Conservation (phyloP, 1,139 yeast species). For the Dujonia santamariae region DNA sequence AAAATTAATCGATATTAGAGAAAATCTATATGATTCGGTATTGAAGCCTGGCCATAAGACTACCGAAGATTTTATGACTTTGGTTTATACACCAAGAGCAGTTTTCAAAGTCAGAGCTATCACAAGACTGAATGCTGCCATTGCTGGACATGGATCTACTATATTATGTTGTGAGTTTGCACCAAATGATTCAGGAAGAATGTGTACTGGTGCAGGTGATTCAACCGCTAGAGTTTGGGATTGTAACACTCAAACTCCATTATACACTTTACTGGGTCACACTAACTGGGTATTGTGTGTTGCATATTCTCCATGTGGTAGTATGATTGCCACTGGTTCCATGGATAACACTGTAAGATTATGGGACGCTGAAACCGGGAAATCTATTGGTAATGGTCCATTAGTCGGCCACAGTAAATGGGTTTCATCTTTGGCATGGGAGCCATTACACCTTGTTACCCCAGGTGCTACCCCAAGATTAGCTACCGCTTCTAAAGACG, state of each 20-base stretch:
- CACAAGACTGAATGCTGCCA: slow-evolving; percentile 87
- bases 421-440: slow-evolving; percentile 91
- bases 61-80: slow-evolving; percentile 89
- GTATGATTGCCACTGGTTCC: slow-evolving; percentile 89
- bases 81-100: slow-evolving; percentile 92
- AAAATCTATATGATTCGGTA: slow-evolving; percentile 72
- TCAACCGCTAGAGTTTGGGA: slow-evolving; percentile 98
- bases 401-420: slow-evolving; percentile 83
- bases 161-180: slow-evolving; percentile 92
- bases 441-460: slow-evolving; percentile 79
- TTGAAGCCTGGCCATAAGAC: slow-evolving; percentile 84
- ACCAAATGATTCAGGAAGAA: slow-evolving; percentile 78
- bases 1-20: slow-evolving; percentile 65
- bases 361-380: slow-evolving; percentile 83
- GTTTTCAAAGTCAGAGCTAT: slow-evolving; percentile 90
- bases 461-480: slow-evolving; percentile 68
- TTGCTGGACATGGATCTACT: slow-evolving; percentile 94
- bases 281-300: slow-evolving; percentile 92
- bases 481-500: slow-evolving; percentile 90
- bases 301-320: slow-evolving; percentile 93
- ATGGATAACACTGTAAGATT: slow-evolving; percentile 88
- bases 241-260: slow-evolving; percentile 90
- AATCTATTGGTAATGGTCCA: slow-evolving; percentile 69
- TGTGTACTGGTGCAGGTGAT: slow-evolving; percentile 98
- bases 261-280: slow-evolving; percentile 79